Conservation (phyloP, 129 eudicot species). For the Escallonia herrerae region DNA sequence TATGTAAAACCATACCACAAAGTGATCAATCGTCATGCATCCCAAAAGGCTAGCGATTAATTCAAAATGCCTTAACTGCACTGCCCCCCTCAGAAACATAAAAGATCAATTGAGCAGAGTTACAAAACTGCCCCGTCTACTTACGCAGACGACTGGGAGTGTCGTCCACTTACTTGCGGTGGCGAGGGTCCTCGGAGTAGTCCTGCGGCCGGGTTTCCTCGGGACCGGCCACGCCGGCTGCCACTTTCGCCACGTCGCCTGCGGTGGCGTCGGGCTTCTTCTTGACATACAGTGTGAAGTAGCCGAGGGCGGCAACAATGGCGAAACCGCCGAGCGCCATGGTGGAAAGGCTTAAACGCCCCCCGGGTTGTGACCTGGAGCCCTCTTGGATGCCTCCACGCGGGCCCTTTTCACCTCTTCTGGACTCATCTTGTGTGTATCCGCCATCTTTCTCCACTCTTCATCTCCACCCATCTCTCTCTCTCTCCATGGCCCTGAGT, state of each 20-base stretch:
- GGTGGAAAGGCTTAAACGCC: constrained; percentile 31
- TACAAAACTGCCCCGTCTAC: no score
- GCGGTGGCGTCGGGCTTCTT: constrained; percentile 64
- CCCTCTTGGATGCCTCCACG: constrained; percentile 44
- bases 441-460: constrained; percentile 68
- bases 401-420: constrained; percentile 59
- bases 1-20: no score
- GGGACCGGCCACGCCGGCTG: constrained; percentile 33
- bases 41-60: no score
- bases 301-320: constrained; percentile 36
- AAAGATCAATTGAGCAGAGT: no score
- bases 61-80: no score
- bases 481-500: neutral
- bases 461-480: constrained; percentile 3
- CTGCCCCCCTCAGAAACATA: no score
- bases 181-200: no score
- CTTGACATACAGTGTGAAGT: constrained; percentile 38
- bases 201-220: no score
- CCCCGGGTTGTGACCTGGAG: constrained; percentile 67
- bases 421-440: constrained; percentile 64
- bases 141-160: no score
- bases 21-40: no score
- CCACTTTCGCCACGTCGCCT: constrained; percentile 65
- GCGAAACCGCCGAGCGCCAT: constrained; percentile 46
- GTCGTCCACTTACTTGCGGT: no score